Evolutionary conservation across 768 basidiomycete species (phyloP), one percentile per base, ranked within the genome.

Genomic region (Pilatotrama ljubarskyi): DNA sequence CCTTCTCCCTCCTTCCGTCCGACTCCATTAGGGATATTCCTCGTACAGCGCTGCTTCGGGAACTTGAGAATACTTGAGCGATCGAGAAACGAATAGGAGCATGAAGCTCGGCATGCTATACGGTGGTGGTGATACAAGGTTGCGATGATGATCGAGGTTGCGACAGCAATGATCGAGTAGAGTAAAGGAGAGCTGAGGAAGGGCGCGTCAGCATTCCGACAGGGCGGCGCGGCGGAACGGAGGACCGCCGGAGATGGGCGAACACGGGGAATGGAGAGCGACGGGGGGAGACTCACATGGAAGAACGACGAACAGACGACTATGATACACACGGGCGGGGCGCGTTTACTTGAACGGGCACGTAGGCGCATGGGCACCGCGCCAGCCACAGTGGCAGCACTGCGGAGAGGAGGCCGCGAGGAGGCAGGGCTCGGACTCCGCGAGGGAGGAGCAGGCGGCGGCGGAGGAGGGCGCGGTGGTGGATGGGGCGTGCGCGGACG

Each of bases 311-410:
- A 60, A 54, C 24, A 62, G 51, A 29, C 29, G 47, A 59, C 38
- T 61, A 62, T 52, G 41, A 62, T 68, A 70, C 69, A 48, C 24
- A 35, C 3, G 22, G 40, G 46, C 36, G 50, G 50, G n/a, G 59
- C 57, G 37, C 69, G 69, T 62, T 78, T 72, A 83, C 69, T 78
- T 82, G 84, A 87, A 87, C 42, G 86, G 86, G 77, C 87, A 89
- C 68, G 76, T 78, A 36, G 84, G 81, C 25, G 83, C 71, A 63
- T 82, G 80, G 15, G 76, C 69, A 38, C 86, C 87, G 66, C 88
- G 84, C 78, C 79, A 86, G 65, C 87, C 87, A 63, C 88, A 90
- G 71, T 88, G 86, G 78, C 86, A 88, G 76, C 88, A 90, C 71
- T 88, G 87, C 60, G 88, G 86, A n/a, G 83, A 78, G 76, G 80